phyloP scores from a whole-genome alignment of 768 basidiomycete genomes.

The Xerocomellus dryophilus region DNA sequence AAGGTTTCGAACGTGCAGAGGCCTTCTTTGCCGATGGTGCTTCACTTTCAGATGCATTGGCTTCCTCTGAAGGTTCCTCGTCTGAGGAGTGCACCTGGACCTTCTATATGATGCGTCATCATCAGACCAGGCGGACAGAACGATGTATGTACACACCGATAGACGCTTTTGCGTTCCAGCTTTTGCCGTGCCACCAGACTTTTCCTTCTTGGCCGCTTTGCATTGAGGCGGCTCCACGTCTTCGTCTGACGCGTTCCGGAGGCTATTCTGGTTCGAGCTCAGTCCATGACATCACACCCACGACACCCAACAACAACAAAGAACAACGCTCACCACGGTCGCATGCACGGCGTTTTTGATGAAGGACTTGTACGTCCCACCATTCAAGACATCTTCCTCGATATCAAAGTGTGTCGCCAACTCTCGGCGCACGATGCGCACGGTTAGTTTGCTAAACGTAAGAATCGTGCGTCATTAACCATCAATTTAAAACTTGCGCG shows the following conservation, averaged over 20 bases:
- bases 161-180: slow-evolving; percentile 7
- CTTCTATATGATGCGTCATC: slow-evolving; percentile 1
- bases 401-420: slow-evolving; percentile 48
- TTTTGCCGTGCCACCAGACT: slow-evolving; percentile 1
- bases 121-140: neutral
- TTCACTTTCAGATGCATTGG: neutral
- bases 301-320: neutral
- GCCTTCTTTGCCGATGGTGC: slow-evolving; percentile 9
- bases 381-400: slow-evolving; percentile 43
- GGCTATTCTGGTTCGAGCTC: slow-evolving; percentile 4
- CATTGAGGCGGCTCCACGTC: neutral
- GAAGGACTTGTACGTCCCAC: slow-evolving; percentile 41
- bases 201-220: slow-evolving; percentile 9
- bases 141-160: slow-evolving; percentile 7
- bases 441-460: slow-evolving; percentile 37
- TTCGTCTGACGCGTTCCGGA: slow-evolving; percentile 8
- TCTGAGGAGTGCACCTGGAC: neutral
- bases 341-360: slow-evolving; percentile 37
- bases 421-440: slow-evolving; percentile 47
- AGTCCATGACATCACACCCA: neutral
- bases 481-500: neutral
- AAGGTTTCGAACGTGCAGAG: slow-evolving; percentile 6
- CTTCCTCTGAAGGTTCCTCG: neutral
- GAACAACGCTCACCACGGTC: slow-evolving; percentile 9
- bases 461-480: neutral